These are phyloP conservation scores for Fraxinus dipetala DNA, from an alignment of 305 asterid genomes.

Conservation along the genomic window DNA sequence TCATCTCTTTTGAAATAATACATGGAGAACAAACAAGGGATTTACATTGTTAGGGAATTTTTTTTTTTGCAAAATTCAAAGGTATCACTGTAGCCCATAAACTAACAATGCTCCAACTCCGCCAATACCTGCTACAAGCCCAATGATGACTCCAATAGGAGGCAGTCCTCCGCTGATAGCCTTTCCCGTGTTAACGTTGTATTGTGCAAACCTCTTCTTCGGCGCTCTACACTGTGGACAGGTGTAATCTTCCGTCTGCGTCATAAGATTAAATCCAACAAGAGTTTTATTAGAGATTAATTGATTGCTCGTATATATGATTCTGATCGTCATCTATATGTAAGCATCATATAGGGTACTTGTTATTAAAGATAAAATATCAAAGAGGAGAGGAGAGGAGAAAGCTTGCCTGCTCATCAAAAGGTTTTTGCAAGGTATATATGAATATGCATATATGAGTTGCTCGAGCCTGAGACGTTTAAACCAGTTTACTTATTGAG, in stretches of 20 bases:
- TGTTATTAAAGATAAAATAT: background rate
- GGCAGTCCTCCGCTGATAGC: constrained; percentile 83
- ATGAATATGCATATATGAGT: constrained; percentile 92
- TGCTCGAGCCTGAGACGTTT: constrained; percentile 61
- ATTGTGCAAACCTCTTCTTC: constrained; percentile 82
- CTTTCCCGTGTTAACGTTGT: constrained; percentile 73
- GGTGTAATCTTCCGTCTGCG: constrained; percentile 72
- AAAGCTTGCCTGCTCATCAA: constrained; percentile 74
- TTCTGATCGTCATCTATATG: background rate
- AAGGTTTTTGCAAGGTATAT: constrained; percentile 68
- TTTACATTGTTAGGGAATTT: background rate
- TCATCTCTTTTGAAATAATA: background rate
- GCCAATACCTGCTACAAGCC: constrained; percentile 65
- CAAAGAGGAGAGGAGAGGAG: background rate
- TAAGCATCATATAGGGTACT: background rate
- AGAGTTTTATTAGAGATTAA: background rate
- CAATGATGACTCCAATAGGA: constrained; percentile 78
- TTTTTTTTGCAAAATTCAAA: background rate
- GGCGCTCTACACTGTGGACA: constrained; percentile 96
- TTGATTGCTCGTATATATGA: background rate
- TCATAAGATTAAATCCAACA: background rate
- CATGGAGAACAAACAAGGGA: background rate
- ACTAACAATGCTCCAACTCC: constrained; percentile 82
- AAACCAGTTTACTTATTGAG: background rate
- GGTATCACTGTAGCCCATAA: constrained; percentile 62